Conservation (phyloP, 2,329 filamentous ascomycete genomes). For the Zasmidium citrigriseum region DNA sequence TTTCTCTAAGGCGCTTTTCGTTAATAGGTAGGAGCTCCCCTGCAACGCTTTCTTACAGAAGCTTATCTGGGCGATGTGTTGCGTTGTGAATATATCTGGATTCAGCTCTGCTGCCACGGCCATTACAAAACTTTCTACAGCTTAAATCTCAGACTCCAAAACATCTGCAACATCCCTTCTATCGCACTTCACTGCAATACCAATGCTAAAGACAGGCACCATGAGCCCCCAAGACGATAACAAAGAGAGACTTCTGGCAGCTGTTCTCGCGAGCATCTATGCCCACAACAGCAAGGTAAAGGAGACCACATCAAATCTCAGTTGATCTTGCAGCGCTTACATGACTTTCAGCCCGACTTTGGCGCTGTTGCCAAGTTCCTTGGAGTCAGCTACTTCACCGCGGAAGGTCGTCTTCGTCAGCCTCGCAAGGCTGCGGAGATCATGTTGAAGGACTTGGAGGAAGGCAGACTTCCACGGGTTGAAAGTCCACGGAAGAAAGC, state of each 20-base stretch:
- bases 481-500: neutral
- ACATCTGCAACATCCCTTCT: too few relatives aligned
- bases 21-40: neutral
- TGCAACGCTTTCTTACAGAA: too few relatives aligned
- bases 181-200: too few relatives aligned
- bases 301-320: neutral
- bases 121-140: too few relatives aligned
- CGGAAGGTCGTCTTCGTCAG: conserved; percentile 1
- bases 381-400: neutral
- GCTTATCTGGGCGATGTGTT: too few relatives aligned
- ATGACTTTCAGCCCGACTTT: neutral
- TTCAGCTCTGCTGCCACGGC: too few relatives aligned
- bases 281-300: neutral
- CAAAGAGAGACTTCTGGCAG: neutral
- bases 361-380: neutral
- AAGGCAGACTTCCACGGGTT: neutral
- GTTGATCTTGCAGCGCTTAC: neutral
- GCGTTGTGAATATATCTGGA: too few relatives aligned
- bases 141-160: too few relatives aligned
- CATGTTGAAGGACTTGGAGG: neutral
- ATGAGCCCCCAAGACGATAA: neutral
- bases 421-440: neutral
- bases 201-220: neutral
- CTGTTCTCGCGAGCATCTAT: neutral
- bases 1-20: neutral